phyloP scores from a whole-genome alignment of 768 basidiomycete genomes.

The Cystobasidium tubakii region DNA sequence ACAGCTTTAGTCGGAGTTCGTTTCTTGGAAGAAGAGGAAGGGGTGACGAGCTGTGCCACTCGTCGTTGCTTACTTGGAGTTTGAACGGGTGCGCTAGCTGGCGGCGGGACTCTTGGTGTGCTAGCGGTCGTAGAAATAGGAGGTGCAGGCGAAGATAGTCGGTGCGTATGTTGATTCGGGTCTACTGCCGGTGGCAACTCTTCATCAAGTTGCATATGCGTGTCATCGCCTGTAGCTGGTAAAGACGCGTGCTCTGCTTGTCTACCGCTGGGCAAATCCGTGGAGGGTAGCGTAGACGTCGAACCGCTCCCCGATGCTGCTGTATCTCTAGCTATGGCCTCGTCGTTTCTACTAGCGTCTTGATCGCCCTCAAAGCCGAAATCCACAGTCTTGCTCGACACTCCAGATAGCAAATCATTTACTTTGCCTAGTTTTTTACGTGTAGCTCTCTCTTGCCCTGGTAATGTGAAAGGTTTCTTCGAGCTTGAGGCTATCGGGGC shows the following conservation, averaged over 20 bases:
- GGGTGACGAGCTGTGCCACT: neutral
- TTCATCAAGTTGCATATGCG: neutral
- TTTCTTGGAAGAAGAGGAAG: neutral
- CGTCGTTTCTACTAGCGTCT: neutral
- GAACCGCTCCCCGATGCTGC: neutral
- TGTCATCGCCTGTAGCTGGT: neutral
- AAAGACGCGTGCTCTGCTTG: neutral
- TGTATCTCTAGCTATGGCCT: neutral
- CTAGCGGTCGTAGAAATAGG: conserved; percentile 2
- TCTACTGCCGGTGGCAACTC: neutral
- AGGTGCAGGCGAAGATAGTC: conserved; percentile 17
- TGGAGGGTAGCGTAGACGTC: neutral
- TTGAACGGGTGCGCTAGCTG: neutral
- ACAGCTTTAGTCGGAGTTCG: conserved; percentile 27
- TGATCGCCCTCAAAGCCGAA: neutral
- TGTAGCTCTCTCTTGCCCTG: conserved; percentile 1
- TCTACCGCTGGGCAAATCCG: neutral
- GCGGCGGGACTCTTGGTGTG: neutral
- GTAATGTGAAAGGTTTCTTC: neutral
- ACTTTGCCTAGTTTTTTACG: neutral
- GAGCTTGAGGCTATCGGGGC: neutral
- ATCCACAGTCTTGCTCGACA: neutral
- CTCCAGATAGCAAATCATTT: neutral
- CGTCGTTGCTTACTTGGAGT: conserved; percentile 8
- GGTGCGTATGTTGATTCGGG: neutral